These are phyloP conservation scores for Penicillium tannophilum DNA, from an alignment of 495 filamentous ascomycete species.

Conservation along the genomic window DNA sequence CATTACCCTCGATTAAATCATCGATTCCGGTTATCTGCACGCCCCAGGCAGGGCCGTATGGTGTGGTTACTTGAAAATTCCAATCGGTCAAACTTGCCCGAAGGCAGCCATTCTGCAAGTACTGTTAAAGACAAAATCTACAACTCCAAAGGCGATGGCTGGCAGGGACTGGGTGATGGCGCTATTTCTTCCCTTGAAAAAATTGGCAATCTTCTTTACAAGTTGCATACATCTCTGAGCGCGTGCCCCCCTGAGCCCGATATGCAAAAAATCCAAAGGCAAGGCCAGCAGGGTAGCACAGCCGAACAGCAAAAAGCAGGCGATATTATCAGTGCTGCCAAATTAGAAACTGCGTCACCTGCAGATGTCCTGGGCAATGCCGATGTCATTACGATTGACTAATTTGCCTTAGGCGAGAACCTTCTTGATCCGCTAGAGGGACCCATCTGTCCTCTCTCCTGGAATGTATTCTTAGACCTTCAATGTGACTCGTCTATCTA, in stretches of 20 bases:
- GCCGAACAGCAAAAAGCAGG: not conserved
- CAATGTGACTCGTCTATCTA: constrained; percentile 20
- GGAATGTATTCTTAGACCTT: constrained; percentile 32
- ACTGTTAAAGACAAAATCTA: constrained; percentile 38
- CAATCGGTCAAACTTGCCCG: constrained; percentile 18
- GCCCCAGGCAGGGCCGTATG: constrained; percentile 30
- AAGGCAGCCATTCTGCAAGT: constrained; percentile 19
- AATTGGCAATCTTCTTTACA: constrained; percentile 44
- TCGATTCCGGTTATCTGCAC: constrained; percentile 40
- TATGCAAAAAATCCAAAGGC: constrained; percentile 7
- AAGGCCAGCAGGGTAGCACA: constrained; percentile 7
- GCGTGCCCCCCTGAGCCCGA: constrained; percentile 18
- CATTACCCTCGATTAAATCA: constrained; percentile 41
- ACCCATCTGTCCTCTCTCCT: constrained; percentile 11
- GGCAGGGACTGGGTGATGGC: constrained; percentile 52
- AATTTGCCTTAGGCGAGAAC: constrained; percentile 5
- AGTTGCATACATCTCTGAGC: constrained; percentile 36
- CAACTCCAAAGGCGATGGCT: constrained; percentile 48
- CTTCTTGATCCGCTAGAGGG: constrained; percentile 8
- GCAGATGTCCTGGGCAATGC: constrained; percentile 15
- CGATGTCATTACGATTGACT: constrained; percentile 48
- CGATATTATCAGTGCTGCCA: not conserved
- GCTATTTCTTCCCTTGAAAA: constrained; percentile 40
- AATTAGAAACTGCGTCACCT: constrained; percentile 6
- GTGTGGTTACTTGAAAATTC: constrained; percentile 48